Evolutionary conservation across 1,139 yeast species (phyloP).

Genomic region (Scheffersomyces lignicola): DNA sequence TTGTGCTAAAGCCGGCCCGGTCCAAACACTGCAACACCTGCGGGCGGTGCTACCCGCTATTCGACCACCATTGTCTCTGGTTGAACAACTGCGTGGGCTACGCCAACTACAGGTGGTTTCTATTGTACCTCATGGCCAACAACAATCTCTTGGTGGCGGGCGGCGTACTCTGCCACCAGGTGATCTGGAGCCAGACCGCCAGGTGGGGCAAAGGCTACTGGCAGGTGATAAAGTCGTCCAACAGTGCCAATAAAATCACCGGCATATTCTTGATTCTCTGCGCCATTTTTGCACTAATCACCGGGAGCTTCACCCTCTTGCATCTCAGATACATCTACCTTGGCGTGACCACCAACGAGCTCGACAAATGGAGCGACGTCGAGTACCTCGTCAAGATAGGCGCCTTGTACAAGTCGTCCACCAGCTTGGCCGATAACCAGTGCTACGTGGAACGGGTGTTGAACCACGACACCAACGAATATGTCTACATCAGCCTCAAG

Average conservation of each 20-base stretch:
- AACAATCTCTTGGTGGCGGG: conserved; percentile 64
- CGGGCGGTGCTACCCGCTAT: conserved; percentile 60
- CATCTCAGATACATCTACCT: conserved; percentile 64
- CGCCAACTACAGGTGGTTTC: conserved; percentile 71
- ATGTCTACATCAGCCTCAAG: conserved; percentile 30
- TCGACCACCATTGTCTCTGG: conserved; percentile 97
- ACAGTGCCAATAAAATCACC: conserved; percentile 41
- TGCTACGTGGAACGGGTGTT: conserved; percentile 16
- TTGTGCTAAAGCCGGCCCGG: conserved; percentile 73
- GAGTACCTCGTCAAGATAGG: conserved; percentile 54
- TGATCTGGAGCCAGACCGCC: conserved; percentile 18
- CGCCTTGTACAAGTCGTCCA: conserved; percentile 23
- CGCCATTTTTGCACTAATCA: conserved; percentile 50
- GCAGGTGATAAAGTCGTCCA: conserved; percentile 28
- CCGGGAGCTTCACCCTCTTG: conserved; percentile 56
- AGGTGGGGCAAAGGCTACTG: conserved; percentile 13
- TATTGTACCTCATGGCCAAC: conserved; percentile 59
- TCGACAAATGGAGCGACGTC: conserved; percentile 78
- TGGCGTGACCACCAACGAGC: conserved; percentile 93
- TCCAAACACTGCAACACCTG: conserved; percentile 88
- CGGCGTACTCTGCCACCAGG: conserved; percentile 37
- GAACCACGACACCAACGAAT: conserved; percentile 8
- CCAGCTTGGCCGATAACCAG: conserved; percentile 11
- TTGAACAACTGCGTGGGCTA: conserved; percentile 86
- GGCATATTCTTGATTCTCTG: conserved; percentile 58